Conservation (phyloP, 768 basidiomycete genomes). For the Xerocomellus amylosporus region DNA sequence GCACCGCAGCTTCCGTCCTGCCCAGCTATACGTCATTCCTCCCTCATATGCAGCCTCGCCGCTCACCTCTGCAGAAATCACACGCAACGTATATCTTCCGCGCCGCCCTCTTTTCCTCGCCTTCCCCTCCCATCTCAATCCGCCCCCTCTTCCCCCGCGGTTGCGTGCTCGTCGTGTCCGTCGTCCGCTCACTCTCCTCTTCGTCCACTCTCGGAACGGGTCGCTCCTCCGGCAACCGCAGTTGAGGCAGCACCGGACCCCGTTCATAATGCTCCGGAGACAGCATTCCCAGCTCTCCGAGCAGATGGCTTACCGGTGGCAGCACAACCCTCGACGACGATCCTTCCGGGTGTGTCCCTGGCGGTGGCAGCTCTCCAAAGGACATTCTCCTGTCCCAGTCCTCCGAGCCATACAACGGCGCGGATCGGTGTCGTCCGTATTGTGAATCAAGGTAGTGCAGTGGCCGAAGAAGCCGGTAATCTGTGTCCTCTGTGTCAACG, state of each 20-base stretch:
- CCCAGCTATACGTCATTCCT: neutral
- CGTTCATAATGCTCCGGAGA: conserved; percentile 15
- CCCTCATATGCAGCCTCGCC: neutral
- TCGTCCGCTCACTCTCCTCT: conserved; percentile 15
- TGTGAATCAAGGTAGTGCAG: conserved; percentile 18
- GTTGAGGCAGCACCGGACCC: conserved; percentile 28
- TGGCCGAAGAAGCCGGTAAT: conserved; percentile 19
- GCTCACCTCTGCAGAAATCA: conserved; percentile 73
- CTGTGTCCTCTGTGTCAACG: conserved; percentile 16
- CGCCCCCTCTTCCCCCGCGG: conserved; percentile 20
- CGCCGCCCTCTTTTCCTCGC: conserved; percentile 23
- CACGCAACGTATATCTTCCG: conserved; percentile 55
- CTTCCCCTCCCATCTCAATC: conserved; percentile 10
- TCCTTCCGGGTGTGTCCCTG: conserved; percentile 14
- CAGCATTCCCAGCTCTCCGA: conserved; percentile 23
- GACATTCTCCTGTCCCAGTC: conserved; percentile 25
- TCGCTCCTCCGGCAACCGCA: conserved; percentile 26
- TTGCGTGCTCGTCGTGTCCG: conserved; percentile 3
- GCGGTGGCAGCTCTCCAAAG: conserved; percentile 17
- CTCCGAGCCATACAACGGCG: conserved; percentile 23
- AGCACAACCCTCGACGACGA: conserved; percentile 24
- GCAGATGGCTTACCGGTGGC: conserved; percentile 28
- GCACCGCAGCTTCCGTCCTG: conserved; percentile 75
- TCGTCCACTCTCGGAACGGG: conserved; percentile 5
- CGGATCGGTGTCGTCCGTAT: conserved; percentile 25